Evolutionary conservation across 2,329 filamentous ascomycete genomes (phyloP).

Genomic region (Colletotrichum brevisporum): DNA sequence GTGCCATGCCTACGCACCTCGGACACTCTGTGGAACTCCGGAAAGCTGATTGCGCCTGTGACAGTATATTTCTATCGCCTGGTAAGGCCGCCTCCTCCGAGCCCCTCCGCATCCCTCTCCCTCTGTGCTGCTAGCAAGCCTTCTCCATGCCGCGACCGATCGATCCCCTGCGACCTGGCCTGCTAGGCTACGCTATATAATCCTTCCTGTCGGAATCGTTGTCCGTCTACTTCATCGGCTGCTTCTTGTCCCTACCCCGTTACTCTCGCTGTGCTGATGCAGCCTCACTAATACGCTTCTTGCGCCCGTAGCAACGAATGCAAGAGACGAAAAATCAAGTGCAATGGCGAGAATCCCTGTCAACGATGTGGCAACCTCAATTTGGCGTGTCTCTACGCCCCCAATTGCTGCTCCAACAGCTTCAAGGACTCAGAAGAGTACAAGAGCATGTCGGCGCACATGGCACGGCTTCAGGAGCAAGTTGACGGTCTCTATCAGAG

Average conservation of each 20-base stretch:
- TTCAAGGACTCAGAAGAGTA: slow-evolving; percentile 96
- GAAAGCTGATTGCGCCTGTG: slow-evolving; percentile 36
- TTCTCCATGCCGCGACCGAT: not conserved
- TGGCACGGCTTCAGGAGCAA: slow-evolving; percentile 84
- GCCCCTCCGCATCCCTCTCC: not conserved
- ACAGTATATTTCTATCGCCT: slow-evolving; percentile 74
- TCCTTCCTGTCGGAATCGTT: too few relatives aligned
- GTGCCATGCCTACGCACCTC: not conserved
- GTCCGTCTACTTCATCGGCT: too few relatives aligned
- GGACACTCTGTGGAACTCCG: slow-evolving; percentile 20
- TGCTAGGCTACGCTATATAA: too few relatives aligned
- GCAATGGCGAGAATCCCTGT: slow-evolving; percentile 78
- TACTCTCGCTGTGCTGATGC: not conserved
- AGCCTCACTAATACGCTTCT: slow-evolving; percentile 29
- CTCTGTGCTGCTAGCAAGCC: not conserved
- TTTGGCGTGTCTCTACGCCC: slow-evolving; percentile 75
- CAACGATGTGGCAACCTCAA: slow-evolving; percentile 78
- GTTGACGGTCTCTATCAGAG: slow-evolving; percentile 82
- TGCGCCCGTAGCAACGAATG: slow-evolving; percentile 73
- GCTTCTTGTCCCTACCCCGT: not conserved
- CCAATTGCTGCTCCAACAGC: slow-evolving; percentile 79
- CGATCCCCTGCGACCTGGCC: not conserved
- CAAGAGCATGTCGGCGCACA: slow-evolving; percentile 82
- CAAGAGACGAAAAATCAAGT: slow-evolving; percentile 82
- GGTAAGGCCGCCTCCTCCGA: slow-evolving; percentile 56